Conservation (phyloP, 1,284 basidiomycete species). For the Volvariella surrecta region DNA sequence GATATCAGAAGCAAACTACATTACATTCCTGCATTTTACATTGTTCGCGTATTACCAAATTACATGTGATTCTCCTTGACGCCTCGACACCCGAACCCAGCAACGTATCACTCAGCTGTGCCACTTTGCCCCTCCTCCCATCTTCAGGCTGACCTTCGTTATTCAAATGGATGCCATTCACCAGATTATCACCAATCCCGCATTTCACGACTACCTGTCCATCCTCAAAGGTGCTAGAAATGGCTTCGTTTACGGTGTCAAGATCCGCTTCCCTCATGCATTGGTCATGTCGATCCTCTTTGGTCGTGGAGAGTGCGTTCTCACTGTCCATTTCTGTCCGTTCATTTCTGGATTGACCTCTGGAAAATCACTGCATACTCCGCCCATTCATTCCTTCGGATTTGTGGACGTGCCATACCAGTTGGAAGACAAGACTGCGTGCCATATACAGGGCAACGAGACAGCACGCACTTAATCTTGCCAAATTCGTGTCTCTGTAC, state of each 20-base stretch:
- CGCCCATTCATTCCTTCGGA: constrained; percentile 1
- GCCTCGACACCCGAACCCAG: neutral
- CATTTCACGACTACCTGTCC: constrained; percentile 84
- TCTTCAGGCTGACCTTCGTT: constrained; percentile 17
- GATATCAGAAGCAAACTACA: too few species aligned
- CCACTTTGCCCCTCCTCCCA: constrained; percentile 4
- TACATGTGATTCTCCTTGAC: neutral
- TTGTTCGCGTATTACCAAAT: too few species aligned
- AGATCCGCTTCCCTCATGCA: constrained; percentile 97
- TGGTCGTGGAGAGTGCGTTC: constrained; percentile 74
- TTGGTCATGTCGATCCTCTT: constrained; percentile 98
- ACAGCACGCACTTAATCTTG: constrained; percentile 83
- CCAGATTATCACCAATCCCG: constrained; percentile 53
- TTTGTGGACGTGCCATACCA: too few species aligned
- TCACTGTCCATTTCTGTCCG: constrained; percentile 7
- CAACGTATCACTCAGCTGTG: neutral
- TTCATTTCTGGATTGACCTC: constrained; percentile 6
- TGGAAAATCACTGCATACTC: too few species aligned
- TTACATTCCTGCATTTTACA: too few species aligned
- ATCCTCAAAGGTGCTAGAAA: constrained; percentile 95
- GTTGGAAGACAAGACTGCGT: constrained; percentile 59
- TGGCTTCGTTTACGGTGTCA: constrained; percentile 87
- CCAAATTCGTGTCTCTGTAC: constrained; percentile 92
- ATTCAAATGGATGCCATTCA: constrained; percentile 23
- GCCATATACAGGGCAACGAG: constrained; percentile 84